Evolutionary conservation across 345 rosid species (phyloP).

Genomic region (Camelina sativa): DNA sequence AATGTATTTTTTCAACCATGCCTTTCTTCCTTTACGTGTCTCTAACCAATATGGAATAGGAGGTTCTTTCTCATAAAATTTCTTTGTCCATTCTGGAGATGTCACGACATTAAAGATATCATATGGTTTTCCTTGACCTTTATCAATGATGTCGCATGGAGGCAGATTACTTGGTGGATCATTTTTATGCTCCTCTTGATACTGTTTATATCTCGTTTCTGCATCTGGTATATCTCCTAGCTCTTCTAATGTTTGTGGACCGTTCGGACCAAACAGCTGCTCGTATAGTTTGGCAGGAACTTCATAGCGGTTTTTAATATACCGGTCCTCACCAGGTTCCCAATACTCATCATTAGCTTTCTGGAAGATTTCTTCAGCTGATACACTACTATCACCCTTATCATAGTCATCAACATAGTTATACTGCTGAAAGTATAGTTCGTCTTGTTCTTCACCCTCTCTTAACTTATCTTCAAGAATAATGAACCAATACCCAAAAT

Average conservation of each 20-base stretch:
- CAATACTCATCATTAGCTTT: constrained; percentile 91
- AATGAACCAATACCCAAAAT: constrained; percentile 93
- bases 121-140: constrained; percentile 77
- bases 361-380: constrained; percentile 74
- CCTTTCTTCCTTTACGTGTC: constrained; percentile 93
- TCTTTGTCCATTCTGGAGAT: constrained; percentile 71
- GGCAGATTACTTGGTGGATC: constrained; percentile 92
- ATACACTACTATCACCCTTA: constrained; percentile 82
- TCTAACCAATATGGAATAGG: constrained; percentile 93
- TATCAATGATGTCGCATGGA: constrained; percentile 73
- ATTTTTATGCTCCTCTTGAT: constrained; percentile 83
- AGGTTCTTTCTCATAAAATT: constrained; percentile 67
- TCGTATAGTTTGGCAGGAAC: constrained; percentile 92
- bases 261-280: constrained; percentile 88
- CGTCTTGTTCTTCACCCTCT: constrained; percentile 85
- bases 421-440: constrained; percentile 94
- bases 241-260: constrained; percentile 89
- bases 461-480: constrained; percentile 88
- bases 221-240: constrained; percentile 77
- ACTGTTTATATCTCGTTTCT: constrained; percentile 76
- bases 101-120: constrained; percentile 60
- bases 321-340: constrained; percentile 97
- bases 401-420: constrained; percentile 86
- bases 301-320: constrained; percentile 73
- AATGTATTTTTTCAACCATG: constrained; percentile 84